These are phyloP conservation scores for Dunaliella primolecta DNA, from an alignment of 139 green algal species.

Conservation along the genomic window DNA sequence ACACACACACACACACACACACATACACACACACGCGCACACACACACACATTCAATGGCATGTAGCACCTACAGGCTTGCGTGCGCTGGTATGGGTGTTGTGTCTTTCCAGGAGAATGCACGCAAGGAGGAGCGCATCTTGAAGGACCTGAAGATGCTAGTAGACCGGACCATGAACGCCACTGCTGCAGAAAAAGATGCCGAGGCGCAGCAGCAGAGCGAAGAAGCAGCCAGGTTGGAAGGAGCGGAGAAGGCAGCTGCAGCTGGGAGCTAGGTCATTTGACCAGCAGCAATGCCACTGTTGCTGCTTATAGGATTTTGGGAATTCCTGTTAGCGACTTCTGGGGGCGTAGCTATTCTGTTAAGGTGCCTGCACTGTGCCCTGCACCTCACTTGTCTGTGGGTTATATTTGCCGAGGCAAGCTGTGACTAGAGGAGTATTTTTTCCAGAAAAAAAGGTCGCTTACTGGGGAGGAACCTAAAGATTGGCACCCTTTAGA, in stretches of 20 bases:
- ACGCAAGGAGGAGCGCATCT: constrained; percentile 85
- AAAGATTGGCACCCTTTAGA: too few species aligned
- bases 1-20: constrained; percentile 51
- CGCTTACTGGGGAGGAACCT: too few species aligned
- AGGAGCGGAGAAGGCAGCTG: not conserved
- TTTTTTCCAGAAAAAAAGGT: too few species aligned
- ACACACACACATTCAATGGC: not conserved
- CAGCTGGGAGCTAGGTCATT: too few species aligned
- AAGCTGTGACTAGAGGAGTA: too few species aligned
- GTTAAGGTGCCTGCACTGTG: too few species aligned
- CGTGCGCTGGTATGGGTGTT: not conserved
- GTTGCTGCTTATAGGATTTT: too few species aligned
- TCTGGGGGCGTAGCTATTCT: too few species aligned
- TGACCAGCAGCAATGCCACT: too few species aligned
- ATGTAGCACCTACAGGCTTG: not conserved
- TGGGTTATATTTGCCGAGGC: too few species aligned
- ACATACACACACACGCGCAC: not conserved
- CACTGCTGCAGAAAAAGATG: not conserved
- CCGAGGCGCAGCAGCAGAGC: not conserved
- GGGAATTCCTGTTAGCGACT: too few species aligned
- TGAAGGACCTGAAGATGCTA: constrained; percentile 82
- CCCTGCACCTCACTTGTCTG: too few species aligned
- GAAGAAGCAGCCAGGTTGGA: not conserved
- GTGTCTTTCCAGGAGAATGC: constrained; percentile 73
- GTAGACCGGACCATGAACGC: constrained; percentile 40